Base-by-base conservation (phyloP, 306 rosid genomes). In the Cicer arietinum region DNA sequence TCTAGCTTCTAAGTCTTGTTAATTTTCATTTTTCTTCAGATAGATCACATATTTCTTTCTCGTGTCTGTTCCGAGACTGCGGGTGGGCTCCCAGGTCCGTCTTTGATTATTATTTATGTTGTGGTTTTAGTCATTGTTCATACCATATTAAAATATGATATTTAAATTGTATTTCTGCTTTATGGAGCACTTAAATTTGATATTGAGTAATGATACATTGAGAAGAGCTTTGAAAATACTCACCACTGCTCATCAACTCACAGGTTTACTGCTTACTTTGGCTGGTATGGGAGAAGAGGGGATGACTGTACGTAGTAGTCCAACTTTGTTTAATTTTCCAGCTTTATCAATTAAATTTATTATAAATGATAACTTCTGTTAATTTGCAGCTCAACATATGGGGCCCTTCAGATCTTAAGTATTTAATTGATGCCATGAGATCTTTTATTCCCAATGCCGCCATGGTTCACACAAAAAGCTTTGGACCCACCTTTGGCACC, bases 61-160 rank as follows among this genome's bases (percentile, higher is more conserved):
- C 97, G 95, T 14, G 97, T 94, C 73, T 90, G 93, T 80, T 94
- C 97, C 5, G 92, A 91, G 91, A 94, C 98, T 64, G 96, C 97
- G 0, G 95, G 96, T 47, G 98, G 98, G 50, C 94, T 91, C 80
- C 97, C 97, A 85, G 97, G 98, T 91, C 40, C 61, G 91, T 79
- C 52, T 74, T 79, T 64, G 47, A 37, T 13, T 67, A 44, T 61
- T 73, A 17, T 59, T 50, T 35, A 53, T 47, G 20, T 62, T 39
- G 58, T 56, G 7, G 35, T 81, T 80, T 64, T 45, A 42, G 66
- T 44, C 43, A 43, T 39, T 56, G 18, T 72, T 18, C 70, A 9
- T 70, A 72, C 20, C 43, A 8, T 69, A 37, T 51, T 46, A 5
- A 20, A 67, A 11, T 43, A 10, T 22, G 40, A n/a, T 39, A 7